A percentile compares a stretch with the other conserved stretches of the same genome.
Evolutionary conservation across 2,329 filamentous ascomycete genomes (phyloP).

Genomic region (Neofusicoccum ribis): DNA sequence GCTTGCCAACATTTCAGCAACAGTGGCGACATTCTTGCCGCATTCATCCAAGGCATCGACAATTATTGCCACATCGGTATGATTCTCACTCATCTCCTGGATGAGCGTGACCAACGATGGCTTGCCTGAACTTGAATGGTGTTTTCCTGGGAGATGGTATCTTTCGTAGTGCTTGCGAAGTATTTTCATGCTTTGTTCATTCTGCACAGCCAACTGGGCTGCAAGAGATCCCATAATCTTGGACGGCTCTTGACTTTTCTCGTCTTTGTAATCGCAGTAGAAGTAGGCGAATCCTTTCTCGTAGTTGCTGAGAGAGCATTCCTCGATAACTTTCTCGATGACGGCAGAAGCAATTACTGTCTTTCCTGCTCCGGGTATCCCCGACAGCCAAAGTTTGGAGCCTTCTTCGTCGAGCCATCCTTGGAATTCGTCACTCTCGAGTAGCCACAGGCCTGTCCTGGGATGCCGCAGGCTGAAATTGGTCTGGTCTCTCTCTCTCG

Average conservation of each 20-base stretch:
- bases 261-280: conserved; percentile 36
- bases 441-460: background rate
- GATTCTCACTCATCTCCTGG: conserved; percentile 20
- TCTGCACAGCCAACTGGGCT: conserved; percentile 33
- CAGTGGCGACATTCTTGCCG: conserved; percentile 15
- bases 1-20: conserved; percentile 14
- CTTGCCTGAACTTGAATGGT: background rate
- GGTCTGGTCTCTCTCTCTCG: background rate
- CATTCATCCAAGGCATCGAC: conserved; percentile 34
- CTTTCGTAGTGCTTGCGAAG: conserved; percentile 21
- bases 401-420: background rate
- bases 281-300: conserved; percentile 24
- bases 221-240: conserved; percentile 31
- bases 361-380: background rate
- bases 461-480: background rate
- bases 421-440: background rate
- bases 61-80: conserved; percentile 25
- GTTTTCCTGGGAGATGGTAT: conserved; percentile 1
- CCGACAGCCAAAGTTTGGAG: background rate
- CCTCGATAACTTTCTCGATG: background rate
- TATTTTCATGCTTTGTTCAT: conserved; percentile 24
- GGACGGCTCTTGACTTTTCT: conserved; percentile 21
- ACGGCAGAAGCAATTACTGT: background rate
- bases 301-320: background rate
- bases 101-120: conserved; percentile 20